These are phyloP conservation scores for Zygosaccharomyces sapae DNA, from an alignment of 1,139 yeast species.

Conservation along the genomic window DNA sequence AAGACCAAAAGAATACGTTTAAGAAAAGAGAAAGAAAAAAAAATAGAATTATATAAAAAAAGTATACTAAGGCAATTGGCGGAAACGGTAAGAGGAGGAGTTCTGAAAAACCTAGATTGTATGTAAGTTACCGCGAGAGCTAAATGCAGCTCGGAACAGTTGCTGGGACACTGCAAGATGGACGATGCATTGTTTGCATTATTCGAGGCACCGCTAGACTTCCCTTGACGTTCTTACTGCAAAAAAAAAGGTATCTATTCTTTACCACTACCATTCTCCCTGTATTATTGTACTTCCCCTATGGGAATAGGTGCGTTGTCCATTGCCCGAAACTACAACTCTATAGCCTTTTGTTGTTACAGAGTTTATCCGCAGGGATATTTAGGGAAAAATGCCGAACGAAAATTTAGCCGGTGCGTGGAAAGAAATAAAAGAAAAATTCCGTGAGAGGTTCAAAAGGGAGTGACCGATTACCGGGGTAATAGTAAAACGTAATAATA, in stretches of 20 bases:
- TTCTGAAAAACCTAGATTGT: background rate
- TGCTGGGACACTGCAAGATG: conserved; percentile 6
- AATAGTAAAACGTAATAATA: too few species aligned
- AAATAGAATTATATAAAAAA: background rate
- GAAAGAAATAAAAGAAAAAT: background rate
- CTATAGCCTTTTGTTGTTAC: background rate
- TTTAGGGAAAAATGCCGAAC: background rate
- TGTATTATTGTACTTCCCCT: too few species aligned
- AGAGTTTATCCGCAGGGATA: background rate
- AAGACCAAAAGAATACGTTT: too few species aligned
- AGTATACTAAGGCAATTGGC: background rate
- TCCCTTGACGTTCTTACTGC: too few species aligned
- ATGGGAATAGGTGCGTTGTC: background rate
- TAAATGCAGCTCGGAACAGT: conserved; percentile 4
- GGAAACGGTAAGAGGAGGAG: too few species aligned
- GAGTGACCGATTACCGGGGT: background rate
- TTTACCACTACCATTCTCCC: too few species aligned
- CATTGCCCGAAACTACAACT: background rate
- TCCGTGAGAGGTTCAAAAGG: too few species aligned
- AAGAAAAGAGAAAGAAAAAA: too few species aligned
- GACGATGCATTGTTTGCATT: conserved; percentile 1
- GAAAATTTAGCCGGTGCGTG: background rate
- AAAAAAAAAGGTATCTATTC: too few species aligned
- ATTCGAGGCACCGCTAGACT: too few species aligned
- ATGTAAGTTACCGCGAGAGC: background rate